Conservation (phyloP, 495 filamentous ascomycete genomes). For the Xylaria venustula region DNA sequence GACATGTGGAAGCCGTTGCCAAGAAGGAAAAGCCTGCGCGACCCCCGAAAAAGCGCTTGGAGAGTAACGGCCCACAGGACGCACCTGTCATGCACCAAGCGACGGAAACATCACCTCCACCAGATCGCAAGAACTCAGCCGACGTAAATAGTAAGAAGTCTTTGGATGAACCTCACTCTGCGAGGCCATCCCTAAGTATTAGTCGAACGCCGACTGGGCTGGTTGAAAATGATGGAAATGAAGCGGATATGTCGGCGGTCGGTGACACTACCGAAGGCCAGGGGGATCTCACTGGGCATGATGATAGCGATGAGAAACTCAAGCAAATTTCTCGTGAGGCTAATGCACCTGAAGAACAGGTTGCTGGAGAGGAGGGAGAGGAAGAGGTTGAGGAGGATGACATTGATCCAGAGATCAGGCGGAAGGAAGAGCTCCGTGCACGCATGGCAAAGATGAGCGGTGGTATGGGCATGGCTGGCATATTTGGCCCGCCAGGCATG, state of each 20-base stretch:
- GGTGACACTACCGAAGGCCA: conserved; percentile 80
- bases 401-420: conserved; percentile 83
- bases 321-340: conserved; percentile 26
- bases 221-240: conserved; percentile 71
- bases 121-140: conserved; percentile 48
- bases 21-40: conserved; percentile 88
- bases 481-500: conserved; percentile 79
- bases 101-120: conserved; percentile 31
- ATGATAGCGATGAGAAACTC: conserved; percentile 65
- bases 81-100: conserved; percentile 36
- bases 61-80: conserved; percentile 44
- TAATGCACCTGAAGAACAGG: conserved; percentile 25
- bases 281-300: conserved; percentile 70
- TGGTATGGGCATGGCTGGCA: conserved; percentile 94
- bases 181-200: conserved; percentile 41
- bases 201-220: conserved; percentile 51
- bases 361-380: conserved; percentile 48
- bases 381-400: conserved; percentile 84
- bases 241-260: conserved; percentile 85
- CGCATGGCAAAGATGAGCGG: conserved; percentile 99
- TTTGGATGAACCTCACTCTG: conserved; percentile 52
- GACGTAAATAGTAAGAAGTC: conserved; percentile 58
- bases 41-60: conserved; percentile 76
- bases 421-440: conserved; percentile 84
- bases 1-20: conserved; percentile 73